Percentiles rank a stretch among this genome's conserved stretches.
These are phyloP conservation scores for Erysimum cheiranthoides DNA, from an alignment of 345 rosid species.

Conservation along the genomic window DNA sequence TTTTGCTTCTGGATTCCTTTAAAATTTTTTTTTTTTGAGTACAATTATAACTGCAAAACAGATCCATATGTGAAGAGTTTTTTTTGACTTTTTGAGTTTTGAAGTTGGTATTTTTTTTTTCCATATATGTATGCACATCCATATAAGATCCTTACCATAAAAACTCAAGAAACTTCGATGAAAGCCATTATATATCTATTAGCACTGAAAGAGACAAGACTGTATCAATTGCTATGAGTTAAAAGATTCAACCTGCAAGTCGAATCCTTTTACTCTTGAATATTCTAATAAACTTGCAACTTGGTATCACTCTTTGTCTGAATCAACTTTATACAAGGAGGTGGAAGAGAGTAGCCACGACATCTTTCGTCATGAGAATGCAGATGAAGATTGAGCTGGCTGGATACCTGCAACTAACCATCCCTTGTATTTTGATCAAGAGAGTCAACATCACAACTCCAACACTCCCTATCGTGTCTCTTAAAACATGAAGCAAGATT, in stretches of 20 bases:
- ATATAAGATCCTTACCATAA: no score
- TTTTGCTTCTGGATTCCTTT: neutral
- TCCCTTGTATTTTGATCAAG: conserved; percentile 84
- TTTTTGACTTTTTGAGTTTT: neutral
- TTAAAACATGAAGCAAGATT: conserved; percentile 89
- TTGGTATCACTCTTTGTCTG: conserved; percentile 65
- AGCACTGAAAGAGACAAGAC: no score
- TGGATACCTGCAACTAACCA: conserved; percentile 96
- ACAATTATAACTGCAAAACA: neutral
- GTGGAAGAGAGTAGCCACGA: conserved; percentile 80
- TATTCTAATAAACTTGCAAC: conserved; percentile 66
- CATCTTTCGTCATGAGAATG: conserved; percentile 59
- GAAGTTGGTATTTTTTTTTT: neutral
- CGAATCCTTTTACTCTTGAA: conserved; percentile 85
- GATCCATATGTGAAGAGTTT: conserved; percentile 8
- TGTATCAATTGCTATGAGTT: conserved; percentile 19
- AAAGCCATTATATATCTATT: no score
- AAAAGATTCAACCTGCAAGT: conserved; percentile 71
- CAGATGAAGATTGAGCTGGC: conserved; percentile 96
- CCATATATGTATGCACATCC: no score
- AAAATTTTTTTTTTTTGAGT: no score
- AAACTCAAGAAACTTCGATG: no score
- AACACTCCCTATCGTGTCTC: conserved; percentile 96
- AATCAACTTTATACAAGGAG: conserved; percentile 66
- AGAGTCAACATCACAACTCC: conserved; percentile 95